Conservation (phyloP, 2,329 filamentous ascomycete species). For the Paraconiothyrium sp. region DNA sequence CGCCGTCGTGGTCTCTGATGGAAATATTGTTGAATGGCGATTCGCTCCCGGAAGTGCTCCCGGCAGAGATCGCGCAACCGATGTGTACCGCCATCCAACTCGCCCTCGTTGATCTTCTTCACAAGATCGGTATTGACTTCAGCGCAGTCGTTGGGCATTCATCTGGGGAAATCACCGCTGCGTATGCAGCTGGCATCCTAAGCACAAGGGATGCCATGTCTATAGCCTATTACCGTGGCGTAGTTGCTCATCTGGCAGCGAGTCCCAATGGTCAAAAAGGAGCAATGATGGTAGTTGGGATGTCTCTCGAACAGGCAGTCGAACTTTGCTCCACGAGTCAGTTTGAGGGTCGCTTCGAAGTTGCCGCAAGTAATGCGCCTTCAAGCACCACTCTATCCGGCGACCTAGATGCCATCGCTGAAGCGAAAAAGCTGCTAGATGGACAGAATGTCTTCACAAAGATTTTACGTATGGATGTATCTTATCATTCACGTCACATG, state of each 20-base stretch:
- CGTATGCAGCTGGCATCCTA: constrained; percentile 28
- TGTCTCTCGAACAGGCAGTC: constrained; percentile 13
- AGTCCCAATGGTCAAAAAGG: not conserved
- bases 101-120: constrained; percentile 8
- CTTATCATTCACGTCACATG: constrained; percentile 45
- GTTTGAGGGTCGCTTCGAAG: constrained; percentile 25
- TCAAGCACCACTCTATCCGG: constrained; percentile 34
- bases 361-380: constrained; percentile 36
- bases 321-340: constrained; percentile 39
- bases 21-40: constrained; percentile 15
- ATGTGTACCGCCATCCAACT: constrained; percentile 11
- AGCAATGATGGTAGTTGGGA: constrained; percentile 43
- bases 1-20: constrained; percentile 15
- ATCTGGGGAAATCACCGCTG: constrained; percentile 17
- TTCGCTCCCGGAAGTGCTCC: not conserved
- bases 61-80: constrained; percentile 23
- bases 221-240: constrained; percentile 33
- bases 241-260: not conserved
- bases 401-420: constrained; percentile 20
- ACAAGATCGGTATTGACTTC: constrained; percentile 18
- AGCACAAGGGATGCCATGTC: constrained; percentile 21
- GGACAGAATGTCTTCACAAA: constrained; percentile 31
- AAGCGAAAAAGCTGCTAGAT: constrained; percentile 17
- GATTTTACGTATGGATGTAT: constrained; percentile 30
- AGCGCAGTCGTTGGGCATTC: constrained; percentile 10